Base-by-base conservation (phyloP, 192 early-diverging fungal genomes). In the Gaertneriomyces sp. region DNA sequence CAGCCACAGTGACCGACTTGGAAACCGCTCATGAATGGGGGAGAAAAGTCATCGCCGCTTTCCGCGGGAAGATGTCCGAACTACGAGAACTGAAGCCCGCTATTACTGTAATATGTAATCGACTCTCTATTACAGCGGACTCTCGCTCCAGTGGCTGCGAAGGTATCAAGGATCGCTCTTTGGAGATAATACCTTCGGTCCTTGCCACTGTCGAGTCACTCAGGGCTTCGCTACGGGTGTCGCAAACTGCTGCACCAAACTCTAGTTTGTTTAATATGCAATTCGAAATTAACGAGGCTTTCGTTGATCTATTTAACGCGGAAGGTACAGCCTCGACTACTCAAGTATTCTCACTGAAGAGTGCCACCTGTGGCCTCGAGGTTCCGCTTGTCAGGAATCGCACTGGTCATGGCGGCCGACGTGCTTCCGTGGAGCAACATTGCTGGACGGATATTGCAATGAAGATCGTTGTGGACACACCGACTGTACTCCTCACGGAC, bases 391-490 rank as follows among this genome's bases (percentile, higher is more conserved):
- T 25, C 14, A 56, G 54, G 39, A 33, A 56, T 16, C 4, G 12
- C 39, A 14, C 54, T 4, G 25, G 25, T 33, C 25, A 33, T 33
- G 25, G 25, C 25, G 25, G 25, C 25, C 25, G 25, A 33, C 25
- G 25, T 2, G 2, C 25, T 33, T 33, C 25, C 25, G 25, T 33
- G 25, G 54, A 56, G 39, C 14, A 16, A 0, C 54, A 4, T 4
- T 56, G 38, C 12, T 9, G 14, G 54, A 16, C 12, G 20, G 54
- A 38, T 41, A 12, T 57, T 2, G 17, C 7, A 33, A 19, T 66
- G 40, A 66, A 68, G 10, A 7, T 52, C 12, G 20, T 46, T 42
- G 9, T 68, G 7, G 57, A 68, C 7, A 60, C 44, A 0, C 66
- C 66, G 2, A 17, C 38, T 7, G 3, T 66, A 4, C 1, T 42